Percentiles rank a stretch among this genome's conserved stretches.
These are phyloP conservation scores for Solanum phureja DNA, from an alignment of 257 asterid genomes.

Conservation along the genomic window DNA sequence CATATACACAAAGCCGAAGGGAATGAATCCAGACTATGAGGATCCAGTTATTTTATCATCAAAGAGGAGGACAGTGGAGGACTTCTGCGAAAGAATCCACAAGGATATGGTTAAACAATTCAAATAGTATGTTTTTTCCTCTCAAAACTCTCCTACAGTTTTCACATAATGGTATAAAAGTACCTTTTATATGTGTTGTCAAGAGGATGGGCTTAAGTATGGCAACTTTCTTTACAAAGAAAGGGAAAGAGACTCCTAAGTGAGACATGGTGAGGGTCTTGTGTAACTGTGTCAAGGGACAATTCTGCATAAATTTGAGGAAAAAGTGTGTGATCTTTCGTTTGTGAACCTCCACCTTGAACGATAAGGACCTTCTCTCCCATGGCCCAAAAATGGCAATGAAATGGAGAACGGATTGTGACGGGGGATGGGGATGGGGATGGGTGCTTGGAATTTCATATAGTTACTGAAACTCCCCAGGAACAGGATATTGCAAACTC, in stretches of 20 bases:
- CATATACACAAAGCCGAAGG: conserved; percentile 97
- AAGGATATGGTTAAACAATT: conserved; percentile 95
- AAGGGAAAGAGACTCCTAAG: not conserved
- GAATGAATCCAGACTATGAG: conserved; percentile 97
- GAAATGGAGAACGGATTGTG: not conserved
- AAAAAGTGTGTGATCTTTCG: not conserved
- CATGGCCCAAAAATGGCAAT: not conserved
- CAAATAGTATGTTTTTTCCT: conserved; percentile 55
- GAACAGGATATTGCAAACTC: not conserved
- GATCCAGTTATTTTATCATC: conserved; percentile 97
- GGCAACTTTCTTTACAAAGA: not conserved
- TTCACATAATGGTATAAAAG: not conserved
- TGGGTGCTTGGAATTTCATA: not conserved
- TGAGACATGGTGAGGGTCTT: not conserved
- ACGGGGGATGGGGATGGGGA: not conserved
- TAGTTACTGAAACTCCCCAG: not conserved
- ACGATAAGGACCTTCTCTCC: not conserved
- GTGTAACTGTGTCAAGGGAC: not conserved
- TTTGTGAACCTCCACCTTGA: not conserved
- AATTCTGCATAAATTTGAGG: not conserved
- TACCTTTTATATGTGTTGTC: not conserved
- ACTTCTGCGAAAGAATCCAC: conserved; percentile 85
- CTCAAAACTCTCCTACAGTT: not conserved
- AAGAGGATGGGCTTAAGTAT: not conserved
- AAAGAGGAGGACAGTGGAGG: conserved; percentile 79